phyloP scores from a whole-genome alignment of 768 basidiomycete species.

The Russula foetens region DNA sequence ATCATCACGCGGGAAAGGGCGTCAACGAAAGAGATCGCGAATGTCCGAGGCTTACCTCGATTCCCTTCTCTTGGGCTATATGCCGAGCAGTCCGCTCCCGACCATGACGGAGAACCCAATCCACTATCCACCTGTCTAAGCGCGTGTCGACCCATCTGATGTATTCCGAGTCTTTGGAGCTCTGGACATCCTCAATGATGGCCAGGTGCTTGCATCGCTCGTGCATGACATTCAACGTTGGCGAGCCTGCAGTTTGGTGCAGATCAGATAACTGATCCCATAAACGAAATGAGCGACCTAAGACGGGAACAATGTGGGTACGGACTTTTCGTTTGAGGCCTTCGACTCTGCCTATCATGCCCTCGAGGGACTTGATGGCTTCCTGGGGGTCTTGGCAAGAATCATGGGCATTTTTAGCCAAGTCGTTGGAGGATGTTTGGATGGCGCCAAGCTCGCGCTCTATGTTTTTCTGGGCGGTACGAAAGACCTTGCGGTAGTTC shows the following conservation, averaged over 20 bases:
- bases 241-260: constrained; percentile 36
- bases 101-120: constrained; percentile 81
- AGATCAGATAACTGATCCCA: constrained; percentile 41
- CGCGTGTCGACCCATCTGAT: constrained; percentile 71
- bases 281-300: background rate
- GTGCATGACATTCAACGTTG: constrained; percentile 66
- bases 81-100: constrained; percentile 68
- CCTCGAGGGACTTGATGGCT: constrained; percentile 54
- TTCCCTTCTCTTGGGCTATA: constrained; percentile 66
- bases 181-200: constrained; percentile 48
- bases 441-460: constrained; percentile 68
- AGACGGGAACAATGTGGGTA: background rate
- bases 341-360: constrained; percentile 69
- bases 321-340: constrained; percentile 83
- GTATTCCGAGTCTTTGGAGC: constrained; percentile 48
- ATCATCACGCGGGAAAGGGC: constrained; percentile 11
- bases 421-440: constrained; percentile 48
- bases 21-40: background rate
- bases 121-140: constrained; percentile 85
- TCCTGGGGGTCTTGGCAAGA: constrained; percentile 40
- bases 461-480: constrained; percentile 70
- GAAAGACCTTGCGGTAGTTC: constrained; percentile 82
- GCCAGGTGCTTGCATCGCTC: constrained; percentile 70
- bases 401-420: constrained; percentile 39
- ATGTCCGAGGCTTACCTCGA: constrained; percentile 50